phyloP scores from a whole-genome alignment of 176 grass and related monocot species.

The Avena sativa region DNA sequence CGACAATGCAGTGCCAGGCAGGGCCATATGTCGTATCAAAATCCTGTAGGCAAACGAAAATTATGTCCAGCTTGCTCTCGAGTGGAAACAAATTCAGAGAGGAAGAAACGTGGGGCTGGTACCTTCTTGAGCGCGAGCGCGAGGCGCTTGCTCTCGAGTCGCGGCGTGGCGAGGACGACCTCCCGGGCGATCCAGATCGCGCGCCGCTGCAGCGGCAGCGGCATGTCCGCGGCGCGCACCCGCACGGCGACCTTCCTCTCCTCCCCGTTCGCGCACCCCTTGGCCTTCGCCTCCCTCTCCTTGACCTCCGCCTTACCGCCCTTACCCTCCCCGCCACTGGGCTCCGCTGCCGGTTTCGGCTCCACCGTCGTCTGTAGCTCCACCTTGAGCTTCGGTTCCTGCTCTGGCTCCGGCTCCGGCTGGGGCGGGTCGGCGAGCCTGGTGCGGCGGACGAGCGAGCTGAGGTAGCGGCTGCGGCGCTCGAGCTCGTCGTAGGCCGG shows the following conservation, averaged over 20 bases:
- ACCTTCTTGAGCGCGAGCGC: conserved; percentile 97
- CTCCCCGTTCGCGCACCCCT: conserved; percentile 32
- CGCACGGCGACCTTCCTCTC: conserved; percentile 61
- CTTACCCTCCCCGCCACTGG: conserved; percentile 20
- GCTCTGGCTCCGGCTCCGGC: conserved; percentile 8
- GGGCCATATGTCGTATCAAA: conserved; percentile 72
- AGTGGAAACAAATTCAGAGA: neutral
- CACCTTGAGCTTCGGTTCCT: neutral
- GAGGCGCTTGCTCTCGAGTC: conserved; percentile 88
- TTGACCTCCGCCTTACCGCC: conserved; percentile 26
- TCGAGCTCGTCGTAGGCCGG: conserved; percentile 81
- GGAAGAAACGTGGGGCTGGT: neutral
- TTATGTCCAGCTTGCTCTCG: neutral
- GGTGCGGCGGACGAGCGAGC: conserved; percentile 78
- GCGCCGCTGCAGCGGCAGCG: conserved; percentile 69
- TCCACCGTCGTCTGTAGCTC: neutral
- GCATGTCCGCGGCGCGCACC: conserved; percentile 83
- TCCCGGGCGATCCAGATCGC: conserved; percentile 80
- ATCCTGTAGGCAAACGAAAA: conserved; percentile 49
- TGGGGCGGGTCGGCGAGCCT: conserved; percentile 55
- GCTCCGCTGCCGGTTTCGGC: neutral
- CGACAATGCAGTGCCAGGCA: conserved; percentile 85
- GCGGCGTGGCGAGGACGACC: conserved; percentile 64
- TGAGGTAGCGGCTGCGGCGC: conserved; percentile 83
- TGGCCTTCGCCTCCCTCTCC: conserved; percentile 18